phyloP scores from a whole-genome alignment of 2,329 filamentous ascomycete species.

The Chalara sp. region DNA sequence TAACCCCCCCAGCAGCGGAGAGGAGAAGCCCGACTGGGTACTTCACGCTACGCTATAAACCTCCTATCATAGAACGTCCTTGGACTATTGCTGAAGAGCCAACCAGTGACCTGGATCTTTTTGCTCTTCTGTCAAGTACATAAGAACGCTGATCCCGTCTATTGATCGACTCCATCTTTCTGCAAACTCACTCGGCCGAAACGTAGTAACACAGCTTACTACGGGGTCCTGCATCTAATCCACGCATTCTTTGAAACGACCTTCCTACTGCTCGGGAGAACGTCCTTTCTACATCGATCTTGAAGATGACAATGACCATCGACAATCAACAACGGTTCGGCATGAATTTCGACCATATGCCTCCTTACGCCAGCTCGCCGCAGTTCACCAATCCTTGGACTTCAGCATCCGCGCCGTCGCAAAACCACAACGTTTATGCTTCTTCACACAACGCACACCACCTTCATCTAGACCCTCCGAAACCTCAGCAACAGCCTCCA shows the following conservation, averaged over 20 bases:
- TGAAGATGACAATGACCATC: constrained; percentile 85
- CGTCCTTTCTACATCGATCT: constrained; percentile 7
- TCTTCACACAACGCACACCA: constrained; percentile 42
- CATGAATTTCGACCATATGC: constrained; percentile 75
- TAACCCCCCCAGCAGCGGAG: not conserved
- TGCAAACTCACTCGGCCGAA: constrained; percentile 13
- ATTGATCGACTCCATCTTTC: constrained; percentile 17
- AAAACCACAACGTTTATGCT: constrained; percentile 54
- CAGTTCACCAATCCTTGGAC: constrained; percentile 91
- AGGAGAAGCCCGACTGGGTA: too few species aligned
- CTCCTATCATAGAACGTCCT: too few species aligned
- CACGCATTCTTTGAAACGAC: constrained; percentile 16
- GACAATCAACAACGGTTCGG: constrained; percentile 78
- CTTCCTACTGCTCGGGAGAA: constrained; percentile 4
- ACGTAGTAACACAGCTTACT: constrained; percentile 12
- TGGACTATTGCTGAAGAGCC: not conserved
- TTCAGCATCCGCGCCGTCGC: constrained; percentile 42
- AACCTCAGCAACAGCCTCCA: constrained; percentile 50
- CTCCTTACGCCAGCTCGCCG: constrained; percentile 51
- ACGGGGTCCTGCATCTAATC: constrained; percentile 28
- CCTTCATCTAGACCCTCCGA: constrained; percentile 49
- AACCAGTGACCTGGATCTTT: not conserved
- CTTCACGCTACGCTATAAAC: too few species aligned
- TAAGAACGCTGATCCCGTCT: constrained; percentile 29
- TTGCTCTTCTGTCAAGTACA: constrained; percentile 14